Base-by-base conservation (phyloP, 805 yeast genomes). In the Ogataea sp. region DNA sequence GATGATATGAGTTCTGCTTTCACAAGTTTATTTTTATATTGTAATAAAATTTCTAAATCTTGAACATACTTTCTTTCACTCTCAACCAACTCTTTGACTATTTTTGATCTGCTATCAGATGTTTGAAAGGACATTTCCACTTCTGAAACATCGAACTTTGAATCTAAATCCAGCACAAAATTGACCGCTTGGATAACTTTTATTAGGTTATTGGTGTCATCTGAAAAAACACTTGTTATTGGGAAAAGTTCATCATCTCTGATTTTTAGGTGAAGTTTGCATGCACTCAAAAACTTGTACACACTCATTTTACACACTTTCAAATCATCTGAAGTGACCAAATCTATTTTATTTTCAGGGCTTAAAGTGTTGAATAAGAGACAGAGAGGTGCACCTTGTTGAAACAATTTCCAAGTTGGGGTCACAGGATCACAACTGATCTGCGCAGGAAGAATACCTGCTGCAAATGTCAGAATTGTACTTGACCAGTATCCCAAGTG, bases 61-160 rank as follows among this genome's bases (percentile, higher is more conserved):
- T 82, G 85, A 21, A 93, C 96, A 57, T 83, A 93, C 59, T 85
- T 88, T 48, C 97, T 71, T 63, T 93, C 99, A 4, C 96, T 86
- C 49, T 80, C 85, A 30, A 93, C 73, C 27, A 93, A 64, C 62
- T 93, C 99, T 47, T 73, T 75, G 39, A 89, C 79, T 34, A 90
- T 89, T 51, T 83, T 86, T 15, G 85, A 77, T 42, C 85, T 69
- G 42, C 80, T 70, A 52, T 78, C 86, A 10, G 69, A 60, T 14
- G 63, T 61, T 24, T 55, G 43, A 20, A 56, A 38, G 36, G 55
- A 56, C 38, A 52, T 58, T 16, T 46, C 50, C 9, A 53, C 38
- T 16, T 45, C 41, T 11, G 43, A 43, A 11, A 50, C 40, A 23
- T 50, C 47, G 28, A 51, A 50, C 16, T 59, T 60, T 7, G 78